Evolutionary conservation across 352 stramenopile species (phyloP).

Genomic region (Phytophthora palmivora): DNA sequence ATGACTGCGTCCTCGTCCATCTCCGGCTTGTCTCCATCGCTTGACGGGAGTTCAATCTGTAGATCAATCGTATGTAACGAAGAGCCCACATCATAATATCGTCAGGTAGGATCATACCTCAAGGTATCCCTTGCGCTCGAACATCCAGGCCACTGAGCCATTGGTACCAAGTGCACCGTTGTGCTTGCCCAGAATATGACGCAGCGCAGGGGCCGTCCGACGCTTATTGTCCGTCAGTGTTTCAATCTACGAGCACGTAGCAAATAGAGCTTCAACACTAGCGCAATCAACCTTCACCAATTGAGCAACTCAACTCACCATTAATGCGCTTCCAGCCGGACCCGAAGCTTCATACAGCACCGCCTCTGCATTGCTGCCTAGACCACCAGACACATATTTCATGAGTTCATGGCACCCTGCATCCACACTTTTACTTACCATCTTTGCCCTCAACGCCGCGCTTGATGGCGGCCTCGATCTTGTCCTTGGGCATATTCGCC

Average conservation of each 20-base stretch:
- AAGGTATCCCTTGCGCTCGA: conserved; percentile 85
- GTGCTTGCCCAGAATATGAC: conserved; percentile 79
- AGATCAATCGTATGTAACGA: conserved; percentile 6
- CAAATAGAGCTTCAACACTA: background rate
- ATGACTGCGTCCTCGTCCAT: conserved; percentile 80
- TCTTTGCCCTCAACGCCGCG: conserved; percentile 84
- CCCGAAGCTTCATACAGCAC: conserved; percentile 84
- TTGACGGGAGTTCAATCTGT: conserved; percentile 52
- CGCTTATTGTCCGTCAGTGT: conserved; percentile 87
- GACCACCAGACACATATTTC: background rate
- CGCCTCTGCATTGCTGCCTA: conserved; percentile 68
- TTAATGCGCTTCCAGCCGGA: conserved; percentile 72
- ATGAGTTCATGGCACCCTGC: background rate
- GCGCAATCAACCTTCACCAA: background rate
- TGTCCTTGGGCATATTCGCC: conserved; percentile 85
- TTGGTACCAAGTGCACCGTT: conserved; percentile 72
- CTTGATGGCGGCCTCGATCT: conserved; percentile 86
- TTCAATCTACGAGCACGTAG: conserved; percentile 61
- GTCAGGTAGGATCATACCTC: conserved; percentile 43
- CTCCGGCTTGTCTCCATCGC: conserved; percentile 9
- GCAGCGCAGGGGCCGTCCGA: conserved; percentile 79
- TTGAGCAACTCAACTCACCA: conserved; percentile 42
- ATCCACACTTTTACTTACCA: conserved; percentile 19
- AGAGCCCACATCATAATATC: background rate
- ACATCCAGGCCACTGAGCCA: conserved; percentile 87